phyloP scores from a whole-genome alignment of 768 basidiomycete species.

The Mycena chlorophos region DNA sequence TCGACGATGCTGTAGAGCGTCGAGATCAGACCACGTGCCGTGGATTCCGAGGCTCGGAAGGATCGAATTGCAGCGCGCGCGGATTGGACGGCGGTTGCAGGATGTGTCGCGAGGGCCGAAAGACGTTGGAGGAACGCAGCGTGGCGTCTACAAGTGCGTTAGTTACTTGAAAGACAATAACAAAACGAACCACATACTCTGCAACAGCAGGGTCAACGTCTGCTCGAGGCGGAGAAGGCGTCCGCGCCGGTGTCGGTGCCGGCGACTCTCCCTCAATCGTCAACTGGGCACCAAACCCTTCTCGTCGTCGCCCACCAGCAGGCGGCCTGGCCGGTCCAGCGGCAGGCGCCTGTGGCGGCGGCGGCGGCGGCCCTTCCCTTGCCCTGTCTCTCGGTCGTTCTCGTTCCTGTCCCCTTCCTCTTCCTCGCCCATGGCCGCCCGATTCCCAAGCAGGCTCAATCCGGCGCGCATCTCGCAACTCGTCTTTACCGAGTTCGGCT shows the following conservation, averaged over 20 bases:
- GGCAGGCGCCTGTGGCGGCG: conserved; percentile 28
- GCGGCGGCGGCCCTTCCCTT: conserved; percentile 30
- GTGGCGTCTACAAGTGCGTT: conserved; percentile 53
- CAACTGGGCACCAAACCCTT: conserved; percentile 61
- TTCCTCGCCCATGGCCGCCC: conserved; percentile 38
- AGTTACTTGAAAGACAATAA: conserved; percentile 1
- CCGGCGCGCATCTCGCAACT: conserved; percentile 66
- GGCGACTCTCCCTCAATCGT: conserved; percentile 41
- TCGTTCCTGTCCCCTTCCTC: conserved; percentile 51
- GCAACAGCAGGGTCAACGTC: conserved; percentile 55
- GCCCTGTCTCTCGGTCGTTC: conserved; percentile 47
- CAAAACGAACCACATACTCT: conserved; percentile 45
- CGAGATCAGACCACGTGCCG: conserved; percentile 81
- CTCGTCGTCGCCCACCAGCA: conserved; percentile 49
- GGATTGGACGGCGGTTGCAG: conserved; percentile 56
- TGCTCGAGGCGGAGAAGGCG: conserved; percentile 36
- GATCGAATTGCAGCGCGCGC: conserved; percentile 77
- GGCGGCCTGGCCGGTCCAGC: conserved; percentile 27
- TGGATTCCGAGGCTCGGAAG: conserved; percentile 74
- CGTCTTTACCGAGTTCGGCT: conserved; percentile 67
- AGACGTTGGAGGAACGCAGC: conserved; percentile 65
- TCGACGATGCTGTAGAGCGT: conserved; percentile 84
- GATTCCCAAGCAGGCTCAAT: conserved; percentile 75
- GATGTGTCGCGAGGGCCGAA: conserved; percentile 55
- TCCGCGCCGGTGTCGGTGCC: conserved; percentile 27